Evolutionary conservation across 2,329 filamentous ascomycete genomes (phyloP).

Genomic region (Colletotrichum caudatum): DNA sequence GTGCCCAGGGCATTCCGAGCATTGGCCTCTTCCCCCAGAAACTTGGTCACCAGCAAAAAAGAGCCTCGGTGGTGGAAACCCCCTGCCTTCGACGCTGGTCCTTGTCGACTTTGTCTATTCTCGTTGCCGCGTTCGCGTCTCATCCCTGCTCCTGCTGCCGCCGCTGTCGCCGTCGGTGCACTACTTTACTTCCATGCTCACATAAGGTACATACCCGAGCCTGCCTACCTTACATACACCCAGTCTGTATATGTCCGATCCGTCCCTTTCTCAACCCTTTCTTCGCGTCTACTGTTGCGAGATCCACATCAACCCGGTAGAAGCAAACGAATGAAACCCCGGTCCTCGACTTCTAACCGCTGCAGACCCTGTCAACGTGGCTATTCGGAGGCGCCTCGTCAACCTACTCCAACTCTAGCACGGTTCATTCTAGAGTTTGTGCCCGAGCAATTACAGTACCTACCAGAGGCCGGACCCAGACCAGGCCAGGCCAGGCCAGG

Average conservation of each 20-base stretch:
- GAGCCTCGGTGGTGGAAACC: conserved; percentile 10
- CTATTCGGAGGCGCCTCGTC: conserved; percentile 23
- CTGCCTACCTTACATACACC: conserved; percentile 3
- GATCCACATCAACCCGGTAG: conserved; percentile 44
- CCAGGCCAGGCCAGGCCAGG: conserved; percentile 16
- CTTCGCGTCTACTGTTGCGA: conserved; percentile 41
- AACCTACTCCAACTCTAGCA: conserved; percentile 48
- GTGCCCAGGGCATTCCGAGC: conserved; percentile 4
- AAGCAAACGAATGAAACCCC: conserved; percentile 56
- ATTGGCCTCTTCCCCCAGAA: conserved; percentile 9
- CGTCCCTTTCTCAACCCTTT: conserved; percentile 17
- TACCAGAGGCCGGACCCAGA: conserved; percentile 7
- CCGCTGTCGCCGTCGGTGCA: conserved; percentile 1
- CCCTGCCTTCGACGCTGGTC: conserved; percentile 12
- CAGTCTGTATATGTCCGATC: conserved; percentile 9
- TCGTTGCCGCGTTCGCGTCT: conserved; percentile 20
- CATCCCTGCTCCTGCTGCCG: conserved; percentile 21
- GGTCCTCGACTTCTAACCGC: conserved; percentile 52
- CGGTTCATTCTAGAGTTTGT: conserved; percentile 55
- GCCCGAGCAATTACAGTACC: conserved; percentile 40
- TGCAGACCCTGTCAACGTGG: conserved; percentile 44
- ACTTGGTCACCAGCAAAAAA: conserved; percentile 10
- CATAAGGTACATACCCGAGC: conserved; percentile 20
- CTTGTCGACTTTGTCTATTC: conserved; percentile 26
- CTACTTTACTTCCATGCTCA: conserved; percentile 14